Base-by-base conservation (phyloP, 768 basidiomycete species). In the Calocybe cyanea region DNA sequence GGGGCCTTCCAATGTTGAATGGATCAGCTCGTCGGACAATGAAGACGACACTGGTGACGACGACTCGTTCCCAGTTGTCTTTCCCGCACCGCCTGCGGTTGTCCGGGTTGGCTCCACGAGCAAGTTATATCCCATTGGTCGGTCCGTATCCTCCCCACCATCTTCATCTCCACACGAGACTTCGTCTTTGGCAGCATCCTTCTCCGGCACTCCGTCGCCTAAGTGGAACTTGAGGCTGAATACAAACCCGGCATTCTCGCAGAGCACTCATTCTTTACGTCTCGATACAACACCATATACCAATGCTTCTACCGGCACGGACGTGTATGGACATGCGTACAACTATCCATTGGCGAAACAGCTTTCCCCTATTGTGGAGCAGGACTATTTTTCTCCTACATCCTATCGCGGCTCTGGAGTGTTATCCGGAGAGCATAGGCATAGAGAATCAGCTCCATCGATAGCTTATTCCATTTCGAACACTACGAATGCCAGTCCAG, bases 361-460 rank as follows among this genome's bases (percentile, higher is more conserved):
- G 36, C 72, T 85, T 30, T 83, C 83, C 1, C 83, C 85, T 0
- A 85, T 86, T 32, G 72, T 71, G 7, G 85, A 85, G 62, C 76
- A 76, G 52, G 79, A 83, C 43, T 83, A 83, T 54, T 57, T 79
- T 44, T 79, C 81, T 5, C 79, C 79, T 0, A 69, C 71, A 39
- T 53, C 60, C 18, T 46, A 55, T 17, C 66, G 63, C 48, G 63
- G 65, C 25, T 63, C 67, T 41, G 62, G 41, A 34, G 68, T 64
- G 41, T 60, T 67, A 33, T 66, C 62, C 20, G 55, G 58, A 11
- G 56, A 56, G 17, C 46, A 53, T n/a, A 58, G 56, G 28, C 56
- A 36, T 30, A 43, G 50, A 20, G 45, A 21, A 14, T 42, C 54
- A 6, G 43, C 32, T 11, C 18, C 42, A 2, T 62, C 57, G 2